These are phyloP conservation scores for Macrolepiota albuminosa DNA, from an alignment of 768 basidiomycete genomes.

Conservation along the genomic window DNA sequence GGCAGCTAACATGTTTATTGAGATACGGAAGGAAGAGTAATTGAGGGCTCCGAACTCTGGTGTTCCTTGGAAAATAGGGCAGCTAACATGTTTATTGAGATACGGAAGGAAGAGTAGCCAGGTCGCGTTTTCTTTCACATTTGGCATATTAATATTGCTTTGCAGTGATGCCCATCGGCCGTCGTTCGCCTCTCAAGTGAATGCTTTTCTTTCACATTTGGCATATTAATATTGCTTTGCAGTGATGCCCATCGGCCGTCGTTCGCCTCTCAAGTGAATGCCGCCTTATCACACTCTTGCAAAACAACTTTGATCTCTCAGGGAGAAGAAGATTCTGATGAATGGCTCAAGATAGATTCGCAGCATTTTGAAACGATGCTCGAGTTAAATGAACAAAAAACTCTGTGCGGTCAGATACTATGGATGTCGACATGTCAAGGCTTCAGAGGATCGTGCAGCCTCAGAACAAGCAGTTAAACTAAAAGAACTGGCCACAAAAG, in stretches of 20 bases:
- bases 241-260: slow-evolving; percentile 4
- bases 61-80: slow-evolving; percentile 69
- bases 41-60: slow-evolving; percentile 78
- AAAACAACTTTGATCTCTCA: neutral
- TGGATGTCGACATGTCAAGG: slow-evolving; percentile 43
- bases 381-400: slow-evolving; percentile 26
- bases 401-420: slow-evolving; percentile 25
- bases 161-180: slow-evolving; percentile 2
- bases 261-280: slow-evolving; percentile 4
- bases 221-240: slow-evolving; percentile 10
- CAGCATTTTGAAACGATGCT: slow-evolving; percentile 75
- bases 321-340: slow-evolving; percentile 38
- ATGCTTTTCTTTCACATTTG: neutral
- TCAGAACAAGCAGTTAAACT: slow-evolving; percentile 67
- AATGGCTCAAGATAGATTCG: slow-evolving; percentile 82
- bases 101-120: slow-evolving; percentile 58
- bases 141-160: slow-evolving; percentile 10
- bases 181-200: slow-evolving; percentile 4
- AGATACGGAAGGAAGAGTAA: slow-evolving; percentile 62
- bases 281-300: neutral
- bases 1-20: slow-evolving; percentile 64
- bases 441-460: slow-evolving; percentile 46
- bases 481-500: slow-evolving; percentile 74
- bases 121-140: neutral
- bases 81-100: slow-evolving; percentile 55